Percentiles rank a stretch among this genome's conserved stretches.
phyloP scores from a whole-genome alignment of 352 stramenopile species.

The Globisporangium acanthophoron region DNA sequence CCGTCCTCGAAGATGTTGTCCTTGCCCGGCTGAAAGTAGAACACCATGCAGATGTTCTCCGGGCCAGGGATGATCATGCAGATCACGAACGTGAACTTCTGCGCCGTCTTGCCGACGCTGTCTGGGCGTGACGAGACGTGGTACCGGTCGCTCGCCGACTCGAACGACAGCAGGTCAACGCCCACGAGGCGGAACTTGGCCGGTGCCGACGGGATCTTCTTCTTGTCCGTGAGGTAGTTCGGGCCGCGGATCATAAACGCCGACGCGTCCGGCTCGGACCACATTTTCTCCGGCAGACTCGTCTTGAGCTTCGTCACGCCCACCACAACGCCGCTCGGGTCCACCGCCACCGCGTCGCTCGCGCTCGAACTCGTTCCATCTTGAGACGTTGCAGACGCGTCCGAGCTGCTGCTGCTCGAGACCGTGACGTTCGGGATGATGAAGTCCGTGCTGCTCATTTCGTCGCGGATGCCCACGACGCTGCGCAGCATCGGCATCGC shows the following conservation, averaged over 20 bases:
- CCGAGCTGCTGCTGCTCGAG: conserved; percentile 9
- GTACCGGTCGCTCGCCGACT: conserved; percentile 64
- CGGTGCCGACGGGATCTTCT: conserved; percentile 73
- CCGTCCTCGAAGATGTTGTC: conserved; percentile 85
- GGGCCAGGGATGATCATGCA: conserved; percentile 86
- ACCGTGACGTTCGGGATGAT: conserved; percentile 85
- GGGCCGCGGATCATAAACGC: conserved; percentile 78
- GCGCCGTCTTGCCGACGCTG: conserved; percentile 63
- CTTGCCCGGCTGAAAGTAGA: conserved; percentile 80
- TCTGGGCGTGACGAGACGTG: conserved; percentile 65
- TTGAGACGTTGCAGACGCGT: not conserved
- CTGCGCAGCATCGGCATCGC: conserved; percentile 83
- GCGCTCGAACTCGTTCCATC: not conserved
- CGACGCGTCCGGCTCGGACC: conserved; percentile 74
- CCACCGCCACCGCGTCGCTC: conserved; percentile 25
- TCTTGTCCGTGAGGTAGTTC: conserved; percentile 89
- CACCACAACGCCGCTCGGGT: conserved; percentile 52
- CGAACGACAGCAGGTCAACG: conserved; percentile 79
- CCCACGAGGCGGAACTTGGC: conserved; percentile 78
- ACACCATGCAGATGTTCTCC: conserved; percentile 78
- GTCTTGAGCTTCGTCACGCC: conserved; percentile 68
- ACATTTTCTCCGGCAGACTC: conserved; percentile 77
- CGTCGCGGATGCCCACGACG: conserved; percentile 80
- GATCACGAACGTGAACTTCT: conserved; percentile 86
- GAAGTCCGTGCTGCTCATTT: conserved; percentile 79